Percentiles rank a stretch among this genome's conserved stretches.
Conservation (phyloP, 345 rosid genomes). For the Microcos paniculata region DNA sequence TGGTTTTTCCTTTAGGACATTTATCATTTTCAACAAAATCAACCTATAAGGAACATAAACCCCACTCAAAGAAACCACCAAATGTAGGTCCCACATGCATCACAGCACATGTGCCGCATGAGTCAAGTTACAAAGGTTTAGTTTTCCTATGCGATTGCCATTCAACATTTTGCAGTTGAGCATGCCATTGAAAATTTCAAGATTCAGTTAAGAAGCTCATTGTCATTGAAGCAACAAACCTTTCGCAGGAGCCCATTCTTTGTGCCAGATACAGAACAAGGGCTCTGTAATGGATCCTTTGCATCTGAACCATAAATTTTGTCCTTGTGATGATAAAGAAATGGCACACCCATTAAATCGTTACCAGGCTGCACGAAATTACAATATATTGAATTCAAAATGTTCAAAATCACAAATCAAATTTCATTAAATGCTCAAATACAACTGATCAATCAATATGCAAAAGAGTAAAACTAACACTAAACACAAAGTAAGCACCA, state of each 20-base stretch:
- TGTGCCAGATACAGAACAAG: conserved; percentile 37
- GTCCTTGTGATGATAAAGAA: conserved; percentile 29
- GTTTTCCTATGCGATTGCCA: conserved; percentile 8
- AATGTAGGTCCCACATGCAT: background rate
- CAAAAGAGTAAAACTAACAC: background rate
- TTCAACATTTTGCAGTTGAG: background rate
- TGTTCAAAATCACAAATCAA: background rate
- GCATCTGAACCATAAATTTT: conserved; percentile 34
- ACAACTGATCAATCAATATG: background rate
- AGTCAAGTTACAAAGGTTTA: background rate
- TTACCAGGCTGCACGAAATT: conserved; percentile 37
- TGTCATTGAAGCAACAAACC: conserved; percentile 34
- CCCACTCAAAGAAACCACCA: background rate
- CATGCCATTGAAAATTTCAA: background rate
- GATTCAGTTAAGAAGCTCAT: conserved; percentile 6
- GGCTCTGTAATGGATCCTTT: conserved; percentile 46
- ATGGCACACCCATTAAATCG: conserved; percentile 35
- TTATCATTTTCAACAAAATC: background rate
- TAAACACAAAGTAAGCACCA: background rate
- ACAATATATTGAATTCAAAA: conserved; percentile 10
- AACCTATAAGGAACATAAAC: background rate
- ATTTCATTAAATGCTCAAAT: background rate
- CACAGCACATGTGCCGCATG: background rate
- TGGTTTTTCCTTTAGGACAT: background rate
- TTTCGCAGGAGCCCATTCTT: conserved; percentile 42